These are phyloP conservation scores for Auricularia auricula-judae DNA, from an alignment of 768 basidiomycete genomes.

Conservation along the genomic window DNA sequence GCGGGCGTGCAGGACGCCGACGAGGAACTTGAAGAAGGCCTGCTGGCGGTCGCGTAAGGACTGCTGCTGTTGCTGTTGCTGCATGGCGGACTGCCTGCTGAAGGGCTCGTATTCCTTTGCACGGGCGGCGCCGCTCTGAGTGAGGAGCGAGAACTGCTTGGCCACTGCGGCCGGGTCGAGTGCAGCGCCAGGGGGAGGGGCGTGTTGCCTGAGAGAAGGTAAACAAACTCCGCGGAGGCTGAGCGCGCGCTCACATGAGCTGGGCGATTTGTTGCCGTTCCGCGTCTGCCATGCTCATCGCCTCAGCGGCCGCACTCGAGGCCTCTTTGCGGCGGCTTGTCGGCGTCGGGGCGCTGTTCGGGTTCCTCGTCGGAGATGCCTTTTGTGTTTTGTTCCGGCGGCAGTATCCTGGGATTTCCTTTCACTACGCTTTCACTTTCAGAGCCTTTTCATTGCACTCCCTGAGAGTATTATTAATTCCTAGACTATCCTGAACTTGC, in stretches of 20 bases:
- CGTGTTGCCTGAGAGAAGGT: neutral
- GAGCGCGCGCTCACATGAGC: neutral
- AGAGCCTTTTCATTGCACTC: no score
- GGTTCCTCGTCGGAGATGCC: no score
- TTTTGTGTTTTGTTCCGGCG: no score
- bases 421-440: no score
- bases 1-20: conserved; percentile 44
- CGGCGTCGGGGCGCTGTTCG: no score
- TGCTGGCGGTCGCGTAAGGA: conserved; percentile 26
- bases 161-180: conserved; percentile 3
- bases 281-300: neutral
- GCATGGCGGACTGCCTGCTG: neutral
- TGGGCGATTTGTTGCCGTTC: neutral
- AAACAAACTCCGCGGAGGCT: neutral
- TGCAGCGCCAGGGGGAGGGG: neutral
- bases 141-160: neutral
- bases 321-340: no score
- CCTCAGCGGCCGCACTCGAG: no score
- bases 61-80: conserved; percentile 19
- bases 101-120: neutral
- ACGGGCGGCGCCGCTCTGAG: neutral
- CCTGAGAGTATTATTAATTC: no score
- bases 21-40: conserved; percentile 49
- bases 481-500: no score
- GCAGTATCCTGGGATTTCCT: no score